phyloP scores from a whole-genome alignment of 2,329 filamentous ascomycete genomes.

The Ascochyta clinopodiicola region DNA sequence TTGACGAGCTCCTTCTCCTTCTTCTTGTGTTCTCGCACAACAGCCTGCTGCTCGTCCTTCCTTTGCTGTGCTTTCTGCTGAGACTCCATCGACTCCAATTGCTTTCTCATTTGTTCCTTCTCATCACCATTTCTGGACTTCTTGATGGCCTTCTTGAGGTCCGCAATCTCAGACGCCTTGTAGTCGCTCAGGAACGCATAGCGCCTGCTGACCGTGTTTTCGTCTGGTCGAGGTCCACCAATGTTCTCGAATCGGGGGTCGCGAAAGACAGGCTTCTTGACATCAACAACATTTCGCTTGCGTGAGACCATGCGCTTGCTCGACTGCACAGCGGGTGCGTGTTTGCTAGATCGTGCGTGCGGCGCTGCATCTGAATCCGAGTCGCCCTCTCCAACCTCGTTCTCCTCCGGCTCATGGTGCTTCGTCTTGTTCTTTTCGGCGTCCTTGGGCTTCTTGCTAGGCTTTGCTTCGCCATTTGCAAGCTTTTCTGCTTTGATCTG shows the following conservation, averaged over 20 bases:
- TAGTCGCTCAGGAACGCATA: conserved; percentile 92
- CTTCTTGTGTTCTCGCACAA: conserved; percentile 77
- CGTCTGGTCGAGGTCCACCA: conserved; percentile 61
- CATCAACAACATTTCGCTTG: conserved; percentile 73
- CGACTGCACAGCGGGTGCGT: conserved; percentile 83
- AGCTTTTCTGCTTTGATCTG: conserved; percentile 53
- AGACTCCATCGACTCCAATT: conserved; percentile 79
- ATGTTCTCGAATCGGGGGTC: conserved; percentile 89
- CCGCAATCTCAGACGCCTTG: conserved; percentile 79
- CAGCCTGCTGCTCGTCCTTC: conserved; percentile 72
- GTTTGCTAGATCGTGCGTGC: conserved; percentile 72
- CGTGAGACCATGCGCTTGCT: conserved; percentile 85
- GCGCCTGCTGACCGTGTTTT: conserved; percentile 68
- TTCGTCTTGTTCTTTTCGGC: conserved; percentile 9
- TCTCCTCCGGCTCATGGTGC: conserved; percentile 32
- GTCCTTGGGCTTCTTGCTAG: conserved; percentile 25
- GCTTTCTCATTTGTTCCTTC: conserved; percentile 74
- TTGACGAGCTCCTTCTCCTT: conserved; percentile 84
- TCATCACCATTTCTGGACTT: conserved; percentile 68
- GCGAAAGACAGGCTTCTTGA: conserved; percentile 66
- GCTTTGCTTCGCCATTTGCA: conserved; percentile 26
- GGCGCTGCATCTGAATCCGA: conserved; percentile 45
- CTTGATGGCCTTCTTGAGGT: conserved; percentile 72
- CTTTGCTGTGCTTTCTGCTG: conserved; percentile 72
- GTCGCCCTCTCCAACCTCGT: conserved; percentile 41